Base-by-base conservation (phyloP, 73 alveolate species). In the Breviolum minutum region DNA sequence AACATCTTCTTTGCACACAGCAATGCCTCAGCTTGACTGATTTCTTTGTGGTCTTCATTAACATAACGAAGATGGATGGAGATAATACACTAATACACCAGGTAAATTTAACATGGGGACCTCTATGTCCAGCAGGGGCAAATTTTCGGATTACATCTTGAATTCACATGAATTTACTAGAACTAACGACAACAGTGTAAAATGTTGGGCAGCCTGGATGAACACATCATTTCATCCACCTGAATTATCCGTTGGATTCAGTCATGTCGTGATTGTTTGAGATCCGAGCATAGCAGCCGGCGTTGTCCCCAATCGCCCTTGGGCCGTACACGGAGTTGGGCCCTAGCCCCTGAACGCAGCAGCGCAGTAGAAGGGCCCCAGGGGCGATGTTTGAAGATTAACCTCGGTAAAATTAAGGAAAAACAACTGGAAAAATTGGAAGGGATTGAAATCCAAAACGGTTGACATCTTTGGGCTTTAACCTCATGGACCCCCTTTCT, bases 271-370 rank as follows among this genome's bases (percentile, higher is more conserved):
- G 77, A 68, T 22, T 2, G 3, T 1, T 22, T 68, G 77, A 22
- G 92, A 26, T 26, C 62, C 92, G 19, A 74, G 29, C 97, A 90
- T n/a, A 90, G 77, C 97, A 90, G 76, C 61, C 97, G 97, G 17
- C 97, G 74, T 30, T 90, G 68, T 71, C 79, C 74, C 97, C 97
- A 90, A 61, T 90, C 97, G 17, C 88, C 81, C 27, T 63, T 70
- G 40, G 87, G 97, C 24, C 97, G 97, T n/a, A 90, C 88, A 5
- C 77, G 97, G 40, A 90, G 74, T 40, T 54, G 70, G 8, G 96
- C 96, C 68, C 96, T 68, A 32, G 30, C 63, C 27, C 87, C 87
- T 6, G 77, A 30, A 48, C 76, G 93, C 19, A 63, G 94, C 63
- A 63, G 94, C 63, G 77, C 92, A 27, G 94, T 90, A 13, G 87